Evolutionary conservation across 2,329 filamentous ascomycete genomes (phyloP).

Genomic region (Sodiomyces alkalinus): DNA sequence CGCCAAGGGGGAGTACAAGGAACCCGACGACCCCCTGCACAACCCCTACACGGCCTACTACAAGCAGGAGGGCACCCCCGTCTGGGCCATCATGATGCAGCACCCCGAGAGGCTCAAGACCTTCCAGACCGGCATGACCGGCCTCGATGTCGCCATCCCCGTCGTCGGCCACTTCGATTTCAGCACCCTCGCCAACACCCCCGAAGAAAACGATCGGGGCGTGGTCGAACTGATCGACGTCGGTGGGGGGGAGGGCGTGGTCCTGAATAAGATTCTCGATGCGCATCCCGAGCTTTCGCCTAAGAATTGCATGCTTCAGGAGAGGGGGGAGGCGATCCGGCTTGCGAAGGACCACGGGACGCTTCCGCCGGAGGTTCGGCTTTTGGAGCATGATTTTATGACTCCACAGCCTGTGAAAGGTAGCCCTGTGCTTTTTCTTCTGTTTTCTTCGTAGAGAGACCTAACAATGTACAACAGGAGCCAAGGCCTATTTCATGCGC

Average conservation of each 20-base stretch:
- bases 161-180: no score
- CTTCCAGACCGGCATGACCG: no score
- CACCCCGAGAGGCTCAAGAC: slow-evolving; percentile 13
- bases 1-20: slow-evolving; percentile 10
- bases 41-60: slow-evolving; percentile 17
- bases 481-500: slow-evolving; percentile 19
- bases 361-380: slow-evolving; percentile 10
- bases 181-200: slow-evolving; percentile 10
- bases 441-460: neutral
- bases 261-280: slow-evolving; percentile 15
- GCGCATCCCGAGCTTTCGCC: slow-evolving; percentile 12
- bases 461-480: slow-evolving; percentile 9
- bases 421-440: slow-evolving; percentile 1
- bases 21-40: slow-evolving; percentile 13
- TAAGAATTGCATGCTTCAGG: slow-evolving; percentile 12
- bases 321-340: slow-evolving; percentile 12
- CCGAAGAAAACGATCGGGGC: slow-evolving; percentile 6
- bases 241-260: slow-evolving; percentile 15
- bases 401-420: slow-evolving; percentile 15
- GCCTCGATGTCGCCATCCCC: no score
- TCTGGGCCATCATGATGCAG: slow-evolving; percentile 18
- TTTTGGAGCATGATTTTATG: slow-evolving; percentile 15
- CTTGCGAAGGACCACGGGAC: slow-evolving; percentile 9
- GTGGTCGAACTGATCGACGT: slow-evolving; percentile 16
- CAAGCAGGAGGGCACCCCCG: slow-evolving; percentile 17